A percentile compares a stretch with the other conserved stretches of the same genome.
These are phyloP conservation scores for Rhodotorula sphaerocarpa DNA, from an alignment of 768 basidiomycete genomes.

Conservation along the genomic window DNA sequence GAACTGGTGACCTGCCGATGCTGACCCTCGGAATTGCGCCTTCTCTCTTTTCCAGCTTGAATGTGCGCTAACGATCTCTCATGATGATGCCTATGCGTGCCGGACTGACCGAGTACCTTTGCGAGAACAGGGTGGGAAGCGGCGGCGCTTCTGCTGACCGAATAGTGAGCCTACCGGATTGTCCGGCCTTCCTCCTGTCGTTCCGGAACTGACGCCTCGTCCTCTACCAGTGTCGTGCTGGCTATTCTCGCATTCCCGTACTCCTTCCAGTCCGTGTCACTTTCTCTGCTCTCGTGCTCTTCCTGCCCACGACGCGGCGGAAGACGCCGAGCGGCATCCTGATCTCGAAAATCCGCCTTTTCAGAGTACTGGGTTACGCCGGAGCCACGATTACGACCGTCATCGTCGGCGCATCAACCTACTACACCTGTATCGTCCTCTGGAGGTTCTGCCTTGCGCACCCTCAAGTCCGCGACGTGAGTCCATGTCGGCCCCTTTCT, in stretches of 20 bases:
- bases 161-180: constrained; percentile 14
- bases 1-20: too few species aligned
- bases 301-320: neutral
- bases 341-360: neutral
- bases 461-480: constrained; percentile 23
- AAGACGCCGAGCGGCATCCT: neutral
- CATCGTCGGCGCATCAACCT: constrained; percentile 15
- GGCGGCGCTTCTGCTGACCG: constrained; percentile 13
- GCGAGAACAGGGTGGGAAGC: constrained; percentile 13
- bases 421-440: constrained; percentile 32
- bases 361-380: constrained; percentile 27
- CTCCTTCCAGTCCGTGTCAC: constrained; percentile 14
- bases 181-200: neutral
- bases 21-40: too few species aligned
- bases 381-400: constrained; percentile 19
- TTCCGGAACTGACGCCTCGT: neutral
- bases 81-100: accelerated
- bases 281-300: neutral
- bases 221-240: constrained; percentile 12
- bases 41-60: constrained; percentile 2
- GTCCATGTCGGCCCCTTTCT: neutral
- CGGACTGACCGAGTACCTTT: too few species aligned
- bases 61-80: neutral
- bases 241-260: constrained; percentile 36
- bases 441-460: constrained; percentile 36